phyloP scores from a whole-genome alignment of 2,329 filamentous ascomycete genomes.

The Ophiostoma ulmi region DNA sequence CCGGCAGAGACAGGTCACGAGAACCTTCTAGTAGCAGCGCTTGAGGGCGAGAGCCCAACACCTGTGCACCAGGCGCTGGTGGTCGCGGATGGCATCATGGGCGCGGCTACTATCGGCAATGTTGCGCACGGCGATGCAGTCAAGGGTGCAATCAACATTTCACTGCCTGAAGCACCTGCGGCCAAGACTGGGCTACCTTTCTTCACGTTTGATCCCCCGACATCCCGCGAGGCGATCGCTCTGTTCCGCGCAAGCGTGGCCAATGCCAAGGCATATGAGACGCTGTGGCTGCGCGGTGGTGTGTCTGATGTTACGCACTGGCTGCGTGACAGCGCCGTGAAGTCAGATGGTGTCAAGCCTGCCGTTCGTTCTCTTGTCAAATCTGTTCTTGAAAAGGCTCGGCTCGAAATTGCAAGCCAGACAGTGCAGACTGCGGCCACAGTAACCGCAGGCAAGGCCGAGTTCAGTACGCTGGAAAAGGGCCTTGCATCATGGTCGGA shows the following conservation, averaged over 20 bases:
- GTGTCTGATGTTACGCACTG: slow-evolving; percentile 61
- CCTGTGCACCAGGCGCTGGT: slow-evolving; percentile 80
- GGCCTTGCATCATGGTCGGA: slow-evolving; percentile 70
- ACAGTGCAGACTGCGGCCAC: slow-evolving; percentile 6
- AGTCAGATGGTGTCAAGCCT: slow-evolving; percentile 52
- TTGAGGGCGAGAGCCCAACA: slow-evolving; percentile 62
- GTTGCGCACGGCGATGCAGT: slow-evolving; percentile 40
- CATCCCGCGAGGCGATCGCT: slow-evolving; percentile 58
- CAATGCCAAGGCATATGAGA: slow-evolving; percentile 67
- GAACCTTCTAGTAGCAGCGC: slow-evolving; percentile 32
- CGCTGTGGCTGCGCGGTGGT: slow-evolving; percentile 68
- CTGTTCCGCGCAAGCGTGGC: slow-evolving; percentile 64
- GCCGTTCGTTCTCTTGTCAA: slow-evolving; percentile 61
- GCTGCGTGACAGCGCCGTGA: slow-evolving; percentile 50
- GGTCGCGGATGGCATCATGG: slow-evolving; percentile 66
- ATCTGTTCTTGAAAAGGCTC: slow-evolving; percentile 54
- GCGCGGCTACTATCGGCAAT: slow-evolving; percentile 52
- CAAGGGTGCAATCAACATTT: slow-evolving; percentile 53
- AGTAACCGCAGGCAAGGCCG: slow-evolving; percentile 30
- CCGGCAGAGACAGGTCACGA: slow-evolving; percentile 21
- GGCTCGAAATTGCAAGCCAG: slow-evolving; percentile 37
- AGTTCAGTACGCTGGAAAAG: slow-evolving; percentile 47
- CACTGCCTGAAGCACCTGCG: slow-evolving; percentile 38
- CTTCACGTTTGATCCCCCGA: slow-evolving; percentile 57
- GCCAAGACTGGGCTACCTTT: slow-evolving; percentile 41